Conservation (phyloP, 805 yeast species). For the Monosporozyma yasuniensis region DNA sequence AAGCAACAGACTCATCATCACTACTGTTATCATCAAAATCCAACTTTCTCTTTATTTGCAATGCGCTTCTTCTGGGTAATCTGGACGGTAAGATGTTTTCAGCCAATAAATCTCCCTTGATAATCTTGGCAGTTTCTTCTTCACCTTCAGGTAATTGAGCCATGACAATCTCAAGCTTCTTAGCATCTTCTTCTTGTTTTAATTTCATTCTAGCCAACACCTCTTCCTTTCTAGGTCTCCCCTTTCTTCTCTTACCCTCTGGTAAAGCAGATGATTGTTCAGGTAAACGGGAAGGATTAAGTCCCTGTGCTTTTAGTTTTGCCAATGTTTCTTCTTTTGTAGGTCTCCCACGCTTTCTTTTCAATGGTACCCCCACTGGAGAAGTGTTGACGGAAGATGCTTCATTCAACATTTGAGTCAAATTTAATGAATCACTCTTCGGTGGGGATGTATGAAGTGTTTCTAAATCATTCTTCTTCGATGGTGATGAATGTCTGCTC, state of each 20-base stretch:
- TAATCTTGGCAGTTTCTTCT: not conserved
- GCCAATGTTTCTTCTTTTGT: not conserved
- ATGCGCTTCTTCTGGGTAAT: slow-evolving; percentile 1
- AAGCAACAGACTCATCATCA: not conserved
- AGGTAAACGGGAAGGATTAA: not conserved
- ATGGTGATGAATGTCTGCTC: not conserved
- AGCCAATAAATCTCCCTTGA: slow-evolving; percentile 1
- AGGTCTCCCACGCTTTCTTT: slow-evolving; percentile 2
- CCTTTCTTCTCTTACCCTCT: slow-evolving; percentile 2
- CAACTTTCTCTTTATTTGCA: not conserved
- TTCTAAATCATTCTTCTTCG: slow-evolving; percentile 1
- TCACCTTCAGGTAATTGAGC: not conserved
- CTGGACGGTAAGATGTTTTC: slow-evolving; percentile 5
- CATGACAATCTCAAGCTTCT: not conserved
- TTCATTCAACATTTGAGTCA: not conserved
- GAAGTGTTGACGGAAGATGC: not conserved
- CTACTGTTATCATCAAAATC: not conserved
- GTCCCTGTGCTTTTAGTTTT: not conserved
- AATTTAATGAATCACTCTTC: slow-evolving; percentile 4
- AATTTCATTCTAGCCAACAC: not conserved
- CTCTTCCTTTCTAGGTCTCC: slow-evolving; percentile 10
- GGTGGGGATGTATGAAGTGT: not conserved
- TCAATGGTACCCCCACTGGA: not conserved
- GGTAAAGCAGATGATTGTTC: not conserved
- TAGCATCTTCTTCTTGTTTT: not conserved